Evolutionary conservation across 2,329 filamentous ascomycete species (phyloP).

Genomic region (Xylariales sp.): DNA sequence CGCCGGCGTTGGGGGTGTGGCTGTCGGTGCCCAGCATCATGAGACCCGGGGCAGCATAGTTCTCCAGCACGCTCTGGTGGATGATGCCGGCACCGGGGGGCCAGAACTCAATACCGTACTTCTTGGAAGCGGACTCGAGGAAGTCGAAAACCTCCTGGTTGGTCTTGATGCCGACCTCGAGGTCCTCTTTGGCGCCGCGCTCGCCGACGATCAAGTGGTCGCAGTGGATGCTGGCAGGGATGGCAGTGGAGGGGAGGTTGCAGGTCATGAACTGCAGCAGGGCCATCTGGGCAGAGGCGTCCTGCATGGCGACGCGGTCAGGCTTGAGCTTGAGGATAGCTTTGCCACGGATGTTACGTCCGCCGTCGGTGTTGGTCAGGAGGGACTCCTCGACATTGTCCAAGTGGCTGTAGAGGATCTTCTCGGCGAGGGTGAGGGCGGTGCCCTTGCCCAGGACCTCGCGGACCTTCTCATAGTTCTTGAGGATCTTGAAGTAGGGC

Average conservation of each 20-base stretch:
- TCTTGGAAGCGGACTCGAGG: slow-evolving; percentile 84
- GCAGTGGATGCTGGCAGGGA: slow-evolving; percentile 96
- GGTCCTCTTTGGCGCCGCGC: slow-evolving; percentile 80
- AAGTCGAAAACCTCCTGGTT: slow-evolving; percentile 99
- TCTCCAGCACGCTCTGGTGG: slow-evolving; percentile 96
- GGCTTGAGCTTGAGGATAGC: slow-evolving; percentile 96
- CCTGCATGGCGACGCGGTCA: slow-evolving; percentile 97
- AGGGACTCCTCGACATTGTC: slow-evolving; percentile 87
- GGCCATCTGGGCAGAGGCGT: slow-evolving; percentile 98
- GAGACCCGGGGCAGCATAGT: slow-evolving; percentile 92
- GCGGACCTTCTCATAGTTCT: slow-evolving; percentile 10
- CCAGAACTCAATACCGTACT: slow-evolving; percentile 95
- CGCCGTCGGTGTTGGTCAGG: slow-evolving; percentile 77
- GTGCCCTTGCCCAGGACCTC: slow-evolving; percentile 8
- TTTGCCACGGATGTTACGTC: slow-evolving; percentile 75
- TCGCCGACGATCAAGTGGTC: slow-evolving; percentile 98
- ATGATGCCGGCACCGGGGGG: slow-evolving; percentile 92
- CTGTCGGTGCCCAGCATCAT: slow-evolving; percentile 99
- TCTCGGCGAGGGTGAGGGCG: slow-evolving; percentile 84
- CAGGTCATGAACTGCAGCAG: slow-evolving; percentile 98
- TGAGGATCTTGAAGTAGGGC: slow-evolving; percentile 53
- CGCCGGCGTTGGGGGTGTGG: slow-evolving; percentile 96
- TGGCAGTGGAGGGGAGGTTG: slow-evolving; percentile 80
- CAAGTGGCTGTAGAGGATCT: slow-evolving; percentile 96
- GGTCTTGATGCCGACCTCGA: slow-evolving; percentile 78